Conservation (phyloP, 768 basidiomycete species). For the Trametes gibbosa region DNA sequence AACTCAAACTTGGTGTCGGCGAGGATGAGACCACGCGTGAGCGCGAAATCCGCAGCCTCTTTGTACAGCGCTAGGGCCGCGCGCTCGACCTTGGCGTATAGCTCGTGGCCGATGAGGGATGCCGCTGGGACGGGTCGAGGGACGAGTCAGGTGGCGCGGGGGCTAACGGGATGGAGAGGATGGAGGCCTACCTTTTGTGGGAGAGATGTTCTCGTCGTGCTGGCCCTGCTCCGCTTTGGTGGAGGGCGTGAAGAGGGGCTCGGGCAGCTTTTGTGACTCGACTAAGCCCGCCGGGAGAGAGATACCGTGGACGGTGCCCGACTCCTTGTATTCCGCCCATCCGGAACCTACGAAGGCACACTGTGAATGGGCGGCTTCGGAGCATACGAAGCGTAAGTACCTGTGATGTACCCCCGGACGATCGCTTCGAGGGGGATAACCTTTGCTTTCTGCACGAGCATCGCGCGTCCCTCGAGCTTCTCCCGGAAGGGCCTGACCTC, state of each 20-base stretch:
- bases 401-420: constrained; percentile 95
- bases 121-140: constrained; percentile 46
- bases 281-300: constrained; percentile 66
- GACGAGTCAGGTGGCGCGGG: neutral
- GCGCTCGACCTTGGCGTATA: constrained; percentile 59
- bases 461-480: constrained; percentile 79
- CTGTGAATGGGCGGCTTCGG: constrained; percentile 52
- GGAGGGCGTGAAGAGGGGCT: constrained; percentile 92
- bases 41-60: constrained; percentile 72
- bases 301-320: constrained; percentile 86
- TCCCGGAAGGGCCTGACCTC: constrained; percentile 71
- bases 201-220: constrained; percentile 99
- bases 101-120: constrained; percentile 60
- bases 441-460: constrained; percentile 88
- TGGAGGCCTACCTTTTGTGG: constrained; percentile 70
- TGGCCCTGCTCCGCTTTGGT: constrained; percentile 93
- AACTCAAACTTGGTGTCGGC: constrained; percentile 99
- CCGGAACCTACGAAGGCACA: constrained; percentile 81
- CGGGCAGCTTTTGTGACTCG: constrained; percentile 81
- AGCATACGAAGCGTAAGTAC: constrained; percentile 65
- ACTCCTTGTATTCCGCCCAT: constrained; percentile 90
- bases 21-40: constrained; percentile 79
- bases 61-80: constrained; percentile 66
- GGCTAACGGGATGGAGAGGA: neutral
- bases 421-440: constrained; percentile 94